Percentiles rank a stretch among this genome's conserved stretches.
These are phyloP conservation scores for Cordyceps fumosorosea DNA, from an alignment of 2,329 filamentous ascomycete species.

Conservation along the genomic window DNA sequence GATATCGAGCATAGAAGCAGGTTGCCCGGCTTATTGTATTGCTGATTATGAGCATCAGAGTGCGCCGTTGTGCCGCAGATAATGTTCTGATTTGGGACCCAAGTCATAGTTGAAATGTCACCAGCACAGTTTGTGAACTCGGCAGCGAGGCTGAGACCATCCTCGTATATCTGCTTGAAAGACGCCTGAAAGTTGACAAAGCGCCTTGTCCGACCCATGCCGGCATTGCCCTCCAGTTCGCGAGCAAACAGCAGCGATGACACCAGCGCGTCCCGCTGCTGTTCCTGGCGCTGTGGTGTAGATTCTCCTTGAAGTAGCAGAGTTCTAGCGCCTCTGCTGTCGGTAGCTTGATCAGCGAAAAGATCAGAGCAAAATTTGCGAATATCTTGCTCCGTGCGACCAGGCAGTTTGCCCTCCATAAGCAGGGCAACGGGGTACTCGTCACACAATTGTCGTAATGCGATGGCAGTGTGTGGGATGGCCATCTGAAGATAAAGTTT, in stretches of 20 bases:
- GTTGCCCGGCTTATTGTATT: slow-evolving; percentile 61
- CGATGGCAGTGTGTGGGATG: slow-evolving; percentile 9
- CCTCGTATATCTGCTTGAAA: slow-evolving; percentile 41
- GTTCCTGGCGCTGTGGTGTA: not conserved
- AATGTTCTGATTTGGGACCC: slow-evolving; percentile 48
- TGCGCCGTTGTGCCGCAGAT: slow-evolving; percentile 58
- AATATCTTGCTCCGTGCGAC: slow-evolving; percentile 23
- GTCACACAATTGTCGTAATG: slow-evolving; percentile 17
- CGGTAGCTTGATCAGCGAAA: slow-evolving; percentile 16
- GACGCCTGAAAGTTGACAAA: slow-evolving; percentile 40
- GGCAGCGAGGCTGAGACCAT: slow-evolving; percentile 41
- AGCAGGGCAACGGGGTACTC: slow-evolving; percentile 20
- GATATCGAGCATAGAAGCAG: slow-evolving; percentile 47
- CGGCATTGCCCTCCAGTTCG: slow-evolving; percentile 40
- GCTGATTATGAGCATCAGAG: slow-evolving; percentile 56
- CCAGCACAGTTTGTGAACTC: slow-evolving; percentile 58
- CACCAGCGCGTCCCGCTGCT: slow-evolving; percentile 20
- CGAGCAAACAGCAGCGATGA: slow-evolving; percentile 41
- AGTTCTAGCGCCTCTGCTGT: slow-evolving; percentile 15
- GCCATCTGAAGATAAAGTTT: slow-evolving; percentile 14
- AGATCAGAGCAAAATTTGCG: slow-evolving; percentile 28
- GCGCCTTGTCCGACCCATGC: slow-evolving; percentile 34
- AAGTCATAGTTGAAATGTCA: slow-evolving; percentile 52
- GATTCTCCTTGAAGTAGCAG: slow-evolving; percentile 22
- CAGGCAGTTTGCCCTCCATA: slow-evolving; percentile 18